Conservation (phyloP, 129 eudicot species). For the Escallonia rubra region DNA sequence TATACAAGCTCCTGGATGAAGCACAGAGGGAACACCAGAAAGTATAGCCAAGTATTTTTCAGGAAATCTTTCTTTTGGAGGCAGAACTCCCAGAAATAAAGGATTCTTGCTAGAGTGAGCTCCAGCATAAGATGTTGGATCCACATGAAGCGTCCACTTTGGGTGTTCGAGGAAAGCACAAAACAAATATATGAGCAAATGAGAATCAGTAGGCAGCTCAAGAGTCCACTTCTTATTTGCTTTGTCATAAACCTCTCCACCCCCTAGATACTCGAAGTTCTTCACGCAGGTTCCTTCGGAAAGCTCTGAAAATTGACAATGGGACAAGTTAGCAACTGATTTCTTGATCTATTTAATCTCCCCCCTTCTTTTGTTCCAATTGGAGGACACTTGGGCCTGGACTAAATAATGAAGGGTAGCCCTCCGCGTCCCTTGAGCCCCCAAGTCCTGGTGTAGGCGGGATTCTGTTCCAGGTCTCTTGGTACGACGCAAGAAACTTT, state of each 20-base stretch:
- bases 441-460: no score
- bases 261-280: constrained; percentile 69
- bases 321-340: background rate
- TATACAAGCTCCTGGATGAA: constrained; percentile 91
- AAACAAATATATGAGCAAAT: constrained; percentile 75
- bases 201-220: constrained; percentile 90
- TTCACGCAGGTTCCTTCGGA: constrained; percentile 89
- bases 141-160: constrained; percentile 91
- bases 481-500: no score
- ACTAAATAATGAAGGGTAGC: no score
- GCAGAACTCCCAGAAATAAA: constrained; percentile 76
- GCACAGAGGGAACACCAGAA: constrained; percentile 72
- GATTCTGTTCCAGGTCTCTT: no score
- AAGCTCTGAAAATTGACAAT: constrained; percentile 48
- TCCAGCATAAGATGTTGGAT: constrained; percentile 80
- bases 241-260: constrained; percentile 51
- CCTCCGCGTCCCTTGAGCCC: no score
- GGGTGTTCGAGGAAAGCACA: constrained; percentile 95
- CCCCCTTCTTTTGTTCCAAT: no score
- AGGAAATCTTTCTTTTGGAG: constrained; percentile 91
- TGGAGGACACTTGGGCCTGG: no score
- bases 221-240: constrained; percentile 75
- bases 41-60: constrained; percentile 80
- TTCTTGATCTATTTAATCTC: no score
- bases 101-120: constrained; percentile 90